Conservation (phyloP, 306 rosid genomes). For the Castanopsis chinensis region DNA sequence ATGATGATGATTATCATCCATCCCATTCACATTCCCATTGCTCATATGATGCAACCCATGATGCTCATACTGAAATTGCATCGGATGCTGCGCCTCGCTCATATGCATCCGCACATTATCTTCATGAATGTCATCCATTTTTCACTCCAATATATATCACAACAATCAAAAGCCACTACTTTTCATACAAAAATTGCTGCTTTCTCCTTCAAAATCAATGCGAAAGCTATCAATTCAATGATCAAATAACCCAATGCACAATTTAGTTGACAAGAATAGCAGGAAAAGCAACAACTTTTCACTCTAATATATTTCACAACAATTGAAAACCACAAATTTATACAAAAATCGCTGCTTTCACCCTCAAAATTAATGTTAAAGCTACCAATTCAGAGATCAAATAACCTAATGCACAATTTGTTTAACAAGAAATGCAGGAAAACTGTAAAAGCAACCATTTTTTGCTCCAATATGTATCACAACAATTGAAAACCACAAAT, state of each 20-base stretch:
- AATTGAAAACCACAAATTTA: not conserved
- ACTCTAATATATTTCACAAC: not conserved
- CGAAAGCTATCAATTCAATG: not conserved
- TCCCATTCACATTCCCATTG: slow-evolving; percentile 58
- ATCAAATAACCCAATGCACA: not conserved
- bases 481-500: too few relatives aligned
- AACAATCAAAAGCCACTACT: not conserved
- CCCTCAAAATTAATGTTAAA: too few relatives aligned
- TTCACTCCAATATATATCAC: not conserved
- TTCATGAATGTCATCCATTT: slow-evolving; percentile 60
- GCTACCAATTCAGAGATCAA: too few relatives aligned
- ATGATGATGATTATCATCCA: slow-evolving; percentile 40
- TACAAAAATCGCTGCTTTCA: not conserved
- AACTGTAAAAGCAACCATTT: not conserved
- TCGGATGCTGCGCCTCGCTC: slow-evolving; percentile 45
- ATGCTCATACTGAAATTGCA: slow-evolving; percentile 50
- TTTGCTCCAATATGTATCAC: too few relatives aligned
- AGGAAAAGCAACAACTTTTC: slow-evolving; percentile 40
- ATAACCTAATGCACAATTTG: too few relatives aligned
- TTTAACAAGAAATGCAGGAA: not conserved
- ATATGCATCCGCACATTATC: slow-evolving; percentile 46
- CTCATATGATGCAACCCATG: slow-evolving; percentile 55
- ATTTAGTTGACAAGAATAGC: not conserved
- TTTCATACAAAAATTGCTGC: not conserved
- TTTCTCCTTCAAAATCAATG: not conserved